These are phyloP conservation scores for Barbatosphaeria neglecta DNA, from an alignment of 495 filamentous ascomycete genomes.

Conservation along the genomic window DNA sequence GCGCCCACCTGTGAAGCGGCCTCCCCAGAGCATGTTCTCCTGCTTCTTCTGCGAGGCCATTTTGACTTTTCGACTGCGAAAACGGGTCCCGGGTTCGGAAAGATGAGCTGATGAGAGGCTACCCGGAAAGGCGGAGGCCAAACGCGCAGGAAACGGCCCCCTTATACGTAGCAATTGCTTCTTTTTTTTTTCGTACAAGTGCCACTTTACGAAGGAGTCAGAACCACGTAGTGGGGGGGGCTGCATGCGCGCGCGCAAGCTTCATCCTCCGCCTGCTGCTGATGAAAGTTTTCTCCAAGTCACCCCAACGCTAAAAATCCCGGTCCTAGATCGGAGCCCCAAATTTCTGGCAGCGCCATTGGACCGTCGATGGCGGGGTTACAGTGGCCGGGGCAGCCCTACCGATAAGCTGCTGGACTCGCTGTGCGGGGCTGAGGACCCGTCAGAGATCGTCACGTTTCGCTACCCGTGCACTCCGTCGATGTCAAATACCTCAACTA, in stretches of 20 bases:
- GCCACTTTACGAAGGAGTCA: too few relatives aligned
- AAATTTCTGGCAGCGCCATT: background rate
- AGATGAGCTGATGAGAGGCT: too few relatives aligned
- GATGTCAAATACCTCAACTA: too few relatives aligned
- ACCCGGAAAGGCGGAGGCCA: too few relatives aligned
- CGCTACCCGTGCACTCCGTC: too few relatives aligned
- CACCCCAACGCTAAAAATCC: background rate
- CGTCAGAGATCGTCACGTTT: too few relatives aligned
- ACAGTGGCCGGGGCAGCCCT: background rate
- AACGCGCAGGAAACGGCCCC: too few relatives aligned
- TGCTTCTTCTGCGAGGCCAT: background rate
- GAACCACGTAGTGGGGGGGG: background rate
- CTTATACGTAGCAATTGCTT: too few relatives aligned
- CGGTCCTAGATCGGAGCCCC: background rate
- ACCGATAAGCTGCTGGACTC: too few relatives aligned
- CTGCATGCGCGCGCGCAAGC: background rate
- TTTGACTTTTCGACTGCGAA: background rate
- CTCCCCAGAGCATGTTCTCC: conserved; percentile 68
- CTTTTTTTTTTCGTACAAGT: too few relatives aligned
- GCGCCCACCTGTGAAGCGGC: conserved; percentile 62
- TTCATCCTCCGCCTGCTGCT: too few relatives aligned
- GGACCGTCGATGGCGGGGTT: background rate
- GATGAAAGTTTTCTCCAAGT: background rate
- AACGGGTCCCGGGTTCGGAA: background rate
- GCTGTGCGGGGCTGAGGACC: too few relatives aligned